phyloP scores from a whole-genome alignment of 192 early-diverging fungal genomes.

The Spinellus fusiger region DNA sequence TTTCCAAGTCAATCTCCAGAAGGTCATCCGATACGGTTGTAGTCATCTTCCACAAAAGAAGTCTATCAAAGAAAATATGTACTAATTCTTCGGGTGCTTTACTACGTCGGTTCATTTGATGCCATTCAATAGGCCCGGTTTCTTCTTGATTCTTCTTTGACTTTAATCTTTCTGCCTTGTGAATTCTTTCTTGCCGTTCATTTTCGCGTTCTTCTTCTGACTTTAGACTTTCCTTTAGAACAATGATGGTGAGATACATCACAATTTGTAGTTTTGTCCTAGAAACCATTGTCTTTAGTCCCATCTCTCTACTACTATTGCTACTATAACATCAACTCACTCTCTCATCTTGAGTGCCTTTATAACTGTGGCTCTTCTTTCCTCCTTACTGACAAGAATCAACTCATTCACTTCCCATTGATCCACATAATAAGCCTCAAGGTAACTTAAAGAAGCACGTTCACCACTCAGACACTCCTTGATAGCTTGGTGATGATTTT shows the following conservation, averaged over 20 bases:
- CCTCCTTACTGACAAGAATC: too few relatives aligned
- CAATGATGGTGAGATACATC: too few relatives aligned
- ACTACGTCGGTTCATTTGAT: neutral
- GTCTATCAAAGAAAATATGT: neutral
- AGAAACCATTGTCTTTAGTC: too few relatives aligned
- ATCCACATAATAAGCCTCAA: neutral
- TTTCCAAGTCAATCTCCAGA: neutral
- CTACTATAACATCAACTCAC: too few relatives aligned
- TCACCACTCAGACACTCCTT: neutral
- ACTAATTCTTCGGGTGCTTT: neutral
- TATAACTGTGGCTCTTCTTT: too few relatives aligned
- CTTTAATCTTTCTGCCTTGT: too few relatives aligned
- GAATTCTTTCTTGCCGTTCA: neutral
- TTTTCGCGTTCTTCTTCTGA: neutral
- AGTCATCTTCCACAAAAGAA: neutral
- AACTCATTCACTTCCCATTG: neutral
- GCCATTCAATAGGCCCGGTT: neutral
- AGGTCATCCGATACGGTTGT: neutral
- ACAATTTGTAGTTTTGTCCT: too few relatives aligned
- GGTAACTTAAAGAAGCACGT: neutral
- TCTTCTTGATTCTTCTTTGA: neutral
- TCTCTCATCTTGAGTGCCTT: too few relatives aligned
- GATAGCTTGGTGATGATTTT: neutral
- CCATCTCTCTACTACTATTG: too few relatives aligned
- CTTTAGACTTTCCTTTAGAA: too few relatives aligned